Evolutionary conservation across 176 grass and related monocot species (phyloP).

Genomic region (Musa acuminata): DNA sequence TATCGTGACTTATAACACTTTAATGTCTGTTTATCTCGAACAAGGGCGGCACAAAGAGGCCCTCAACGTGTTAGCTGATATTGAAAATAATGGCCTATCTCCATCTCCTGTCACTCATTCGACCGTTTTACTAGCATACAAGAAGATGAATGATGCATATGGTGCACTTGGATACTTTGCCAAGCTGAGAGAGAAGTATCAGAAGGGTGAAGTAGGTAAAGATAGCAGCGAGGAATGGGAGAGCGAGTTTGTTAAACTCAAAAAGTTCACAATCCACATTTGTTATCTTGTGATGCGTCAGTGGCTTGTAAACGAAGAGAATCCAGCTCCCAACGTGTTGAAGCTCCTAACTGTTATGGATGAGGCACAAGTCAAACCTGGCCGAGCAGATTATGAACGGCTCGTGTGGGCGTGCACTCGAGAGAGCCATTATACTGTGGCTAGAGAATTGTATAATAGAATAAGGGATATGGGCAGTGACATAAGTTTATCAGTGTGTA

Average conservation of each 20-base stretch:
- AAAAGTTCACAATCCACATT: constrained; percentile 33
- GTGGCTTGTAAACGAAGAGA: constrained; percentile 36
- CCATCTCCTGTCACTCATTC: constrained; percentile 53
- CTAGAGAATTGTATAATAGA: constrained; percentile 65
- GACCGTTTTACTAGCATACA: constrained; percentile 54
- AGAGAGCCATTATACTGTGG: constrained; percentile 59
- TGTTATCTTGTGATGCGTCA: constrained; percentile 51
- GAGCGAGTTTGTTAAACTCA: constrained; percentile 51
- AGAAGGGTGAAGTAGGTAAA: constrained; percentile 36
- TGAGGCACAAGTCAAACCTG: constrained; percentile 27
- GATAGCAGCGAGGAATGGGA: constrained; percentile 43
- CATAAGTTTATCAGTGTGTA: constrained; percentile 68
- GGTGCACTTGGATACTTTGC: constrained; percentile 46
- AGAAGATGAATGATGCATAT: constrained; percentile 46
- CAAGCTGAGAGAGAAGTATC: constrained; percentile 45
- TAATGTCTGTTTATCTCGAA: constrained; percentile 65
- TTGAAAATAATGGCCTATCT: constrained; percentile 42
- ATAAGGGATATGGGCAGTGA: constrained; percentile 36
- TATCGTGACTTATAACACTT: constrained; percentile 61
- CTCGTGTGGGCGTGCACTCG: constrained; percentile 72
- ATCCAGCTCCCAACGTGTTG: constrained; percentile 36
- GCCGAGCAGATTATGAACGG: constrained; percentile 36
- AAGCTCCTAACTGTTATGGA: constrained; percentile 62
- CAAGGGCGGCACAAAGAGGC: constrained; percentile 45
- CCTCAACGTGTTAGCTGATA: constrained; percentile 33